Percentiles rank a stretch among this genome's conserved stretches.
phyloP scores from a whole-genome alignment of 306 rosid genomes.

The Quercus robur region DNA sequence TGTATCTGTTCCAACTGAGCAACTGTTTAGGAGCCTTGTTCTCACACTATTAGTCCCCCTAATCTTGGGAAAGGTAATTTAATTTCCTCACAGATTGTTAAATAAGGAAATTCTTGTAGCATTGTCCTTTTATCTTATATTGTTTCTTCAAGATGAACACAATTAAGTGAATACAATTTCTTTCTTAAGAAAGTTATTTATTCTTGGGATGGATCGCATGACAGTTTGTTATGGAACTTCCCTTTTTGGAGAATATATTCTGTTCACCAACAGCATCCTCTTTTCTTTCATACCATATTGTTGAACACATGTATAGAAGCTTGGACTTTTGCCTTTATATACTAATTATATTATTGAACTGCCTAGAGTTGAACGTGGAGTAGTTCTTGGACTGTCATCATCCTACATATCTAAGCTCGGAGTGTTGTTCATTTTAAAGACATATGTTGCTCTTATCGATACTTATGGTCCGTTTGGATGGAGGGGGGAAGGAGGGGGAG shows the following conservation, averaged over 20 bases:
- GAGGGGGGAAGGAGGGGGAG: too few relatives aligned
- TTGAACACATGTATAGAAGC: neutral
- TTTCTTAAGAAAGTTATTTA: neutral
- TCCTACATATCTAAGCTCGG: too few relatives aligned
- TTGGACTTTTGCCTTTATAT: neutral
- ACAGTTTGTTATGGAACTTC: neutral
- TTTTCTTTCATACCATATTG: neutral
- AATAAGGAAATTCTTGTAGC: neutral
- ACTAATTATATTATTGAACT: neutral
- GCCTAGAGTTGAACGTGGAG: neutral
- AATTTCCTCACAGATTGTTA: neutral
- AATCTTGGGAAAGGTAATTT: slow-evolving; percentile 80
- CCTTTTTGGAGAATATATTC: neutral
- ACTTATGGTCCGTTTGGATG: neutral
- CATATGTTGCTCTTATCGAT: neutral
- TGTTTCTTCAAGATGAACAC: too few relatives aligned
- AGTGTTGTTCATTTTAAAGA: neutral
- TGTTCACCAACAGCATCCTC: too few relatives aligned
- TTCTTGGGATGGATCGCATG: neutral
- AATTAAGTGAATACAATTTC: neutral
- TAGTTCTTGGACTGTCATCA: neutral
- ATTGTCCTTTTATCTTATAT: neutral
- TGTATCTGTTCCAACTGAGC: slow-evolving; percentile 72
- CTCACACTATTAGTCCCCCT: slow-evolving; percentile 71
- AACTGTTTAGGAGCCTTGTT: slow-evolving; percentile 73